Evolutionary conservation across 495 filamentous ascomycete species (phyloP).

Genomic region (Neurospora tetraspora): DNA sequence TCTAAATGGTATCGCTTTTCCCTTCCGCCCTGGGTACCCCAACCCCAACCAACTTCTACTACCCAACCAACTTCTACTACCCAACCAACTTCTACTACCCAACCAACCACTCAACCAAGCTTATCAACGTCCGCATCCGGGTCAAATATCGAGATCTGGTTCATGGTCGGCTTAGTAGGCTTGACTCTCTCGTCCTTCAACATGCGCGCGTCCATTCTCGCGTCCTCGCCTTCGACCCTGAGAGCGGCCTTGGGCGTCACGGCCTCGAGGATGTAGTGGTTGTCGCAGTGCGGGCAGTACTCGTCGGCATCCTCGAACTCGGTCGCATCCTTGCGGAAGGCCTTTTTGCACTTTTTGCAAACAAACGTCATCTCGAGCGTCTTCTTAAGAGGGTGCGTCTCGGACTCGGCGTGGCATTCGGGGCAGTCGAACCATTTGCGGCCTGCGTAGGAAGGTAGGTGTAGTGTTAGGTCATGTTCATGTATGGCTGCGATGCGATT

Average conservation of each 20-base stretch:
- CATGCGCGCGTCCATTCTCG: constrained; percentile 76
- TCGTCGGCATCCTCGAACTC: constrained; percentile 98
- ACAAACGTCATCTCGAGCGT: constrained; percentile 82
- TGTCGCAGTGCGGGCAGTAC: constrained; percentile 99
- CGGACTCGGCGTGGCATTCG: constrained; percentile 80
- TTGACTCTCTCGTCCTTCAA: constrained; percentile 83
- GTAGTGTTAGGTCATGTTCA: background rate
- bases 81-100: background rate
- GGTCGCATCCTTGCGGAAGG: constrained; percentile 82
- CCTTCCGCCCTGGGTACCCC: background rate
- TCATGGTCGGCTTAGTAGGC: constrained; percentile 44
- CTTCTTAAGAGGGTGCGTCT: constrained; percentile 66
- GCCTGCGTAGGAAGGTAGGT: constrained; percentile 36
- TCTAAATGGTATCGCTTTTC: background rate
- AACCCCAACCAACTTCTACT: background rate
- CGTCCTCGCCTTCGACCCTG: constrained; percentile 83
- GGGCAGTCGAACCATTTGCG: constrained; percentile 98
- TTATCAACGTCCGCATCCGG: constrained; percentile 62
- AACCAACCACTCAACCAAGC: constrained; percentile 46
- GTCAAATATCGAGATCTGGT: constrained; percentile 39
- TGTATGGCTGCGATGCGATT: background rate
- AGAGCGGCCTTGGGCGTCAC: constrained; percentile 68
- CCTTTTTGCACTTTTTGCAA: constrained; percentile 98
- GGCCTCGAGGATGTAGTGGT: constrained; percentile 91
- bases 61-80: background rate